phyloP scores from a whole-genome alignment of 2,329 filamentous ascomycete genomes.

The Acephala macrosclerotiorum region DNA sequence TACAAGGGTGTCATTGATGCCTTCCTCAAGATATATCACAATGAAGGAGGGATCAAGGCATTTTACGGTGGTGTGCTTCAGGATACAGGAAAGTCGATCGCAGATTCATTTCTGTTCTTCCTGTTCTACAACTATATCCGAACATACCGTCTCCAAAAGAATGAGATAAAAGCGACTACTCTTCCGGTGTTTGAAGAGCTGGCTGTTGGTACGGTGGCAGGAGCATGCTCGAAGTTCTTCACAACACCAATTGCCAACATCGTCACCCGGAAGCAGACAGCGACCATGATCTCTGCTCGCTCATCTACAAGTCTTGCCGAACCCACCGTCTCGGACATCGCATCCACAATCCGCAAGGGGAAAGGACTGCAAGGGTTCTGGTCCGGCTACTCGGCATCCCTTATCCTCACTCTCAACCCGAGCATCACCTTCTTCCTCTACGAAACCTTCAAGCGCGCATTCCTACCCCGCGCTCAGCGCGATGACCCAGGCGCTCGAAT shows the following conservation, averaged over 20 bases:
- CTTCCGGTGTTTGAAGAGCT: constrained; percentile 76
- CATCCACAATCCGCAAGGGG: constrained; percentile 68
- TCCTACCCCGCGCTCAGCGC: constrained; percentile 61
- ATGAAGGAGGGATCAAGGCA: constrained; percentile 71
- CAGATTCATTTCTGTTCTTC: constrained; percentile 88
- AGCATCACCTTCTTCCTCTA: constrained; percentile 87
- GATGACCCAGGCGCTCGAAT: constrained; percentile 59
- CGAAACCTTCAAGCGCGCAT: constrained; percentile 68
- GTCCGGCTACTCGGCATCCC: constrained; percentile 84
- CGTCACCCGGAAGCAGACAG: constrained; percentile 82
- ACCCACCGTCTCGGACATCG: constrained; percentile 60
- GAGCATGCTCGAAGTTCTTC: constrained; percentile 75
- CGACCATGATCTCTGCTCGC: constrained; percentile 56
- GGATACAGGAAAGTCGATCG: constrained; percentile 71
- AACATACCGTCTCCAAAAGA: constrained; percentile 48
- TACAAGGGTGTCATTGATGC: constrained; percentile 75
- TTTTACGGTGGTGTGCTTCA: constrained; percentile 73
- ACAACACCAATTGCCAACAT: constrained; percentile 85
- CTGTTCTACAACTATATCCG: constrained; percentile 72
- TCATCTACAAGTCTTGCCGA: constrained; percentile 37
- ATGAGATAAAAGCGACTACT: constrained; percentile 45
- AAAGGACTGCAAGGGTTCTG: constrained; percentile 81
- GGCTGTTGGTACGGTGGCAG: constrained; percentile 74
- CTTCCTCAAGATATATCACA: constrained; percentile 71
- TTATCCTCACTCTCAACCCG: constrained; percentile 85